phyloP scores from a whole-genome alignment of 2,329 filamentous ascomycete species.

The Davidsoniella australis region DNA sequence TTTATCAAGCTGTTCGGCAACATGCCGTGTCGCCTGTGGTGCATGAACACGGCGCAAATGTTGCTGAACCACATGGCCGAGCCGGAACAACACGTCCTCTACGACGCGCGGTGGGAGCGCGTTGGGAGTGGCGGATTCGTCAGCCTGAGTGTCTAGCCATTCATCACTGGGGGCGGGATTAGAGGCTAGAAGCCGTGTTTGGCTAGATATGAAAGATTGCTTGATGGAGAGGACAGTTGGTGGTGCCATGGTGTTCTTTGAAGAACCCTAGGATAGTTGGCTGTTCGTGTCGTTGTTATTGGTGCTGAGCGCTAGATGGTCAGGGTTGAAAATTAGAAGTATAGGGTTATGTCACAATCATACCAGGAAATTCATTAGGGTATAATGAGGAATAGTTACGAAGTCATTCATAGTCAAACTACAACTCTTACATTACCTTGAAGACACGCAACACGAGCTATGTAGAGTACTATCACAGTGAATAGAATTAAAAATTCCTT shows the following conservation, averaged over 20 bases:
- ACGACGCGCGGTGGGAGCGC: constrained; percentile 31
- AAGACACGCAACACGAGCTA: no score
- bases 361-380: background rate
- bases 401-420: no score
- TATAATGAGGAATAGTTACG: background rate
- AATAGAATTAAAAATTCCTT: no score
- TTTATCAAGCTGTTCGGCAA: constrained; percentile 55
- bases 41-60: constrained; percentile 50
- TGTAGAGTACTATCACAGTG: no score
- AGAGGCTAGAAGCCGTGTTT: constrained; percentile 46
- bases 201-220: constrained; percentile 42
- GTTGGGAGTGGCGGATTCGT: constrained; percentile 20
- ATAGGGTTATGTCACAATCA: background rate
- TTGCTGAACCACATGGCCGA: constrained; percentile 46
- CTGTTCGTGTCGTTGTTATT: background rate
- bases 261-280: no score
- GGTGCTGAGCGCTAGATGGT: background rate
- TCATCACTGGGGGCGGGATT: constrained; percentile 36
- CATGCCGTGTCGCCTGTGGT: constrained; percentile 49
- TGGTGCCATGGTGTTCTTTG: constrained; percentile 15
- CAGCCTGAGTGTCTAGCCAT: constrained; percentile 25
- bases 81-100: constrained; percentile 37
- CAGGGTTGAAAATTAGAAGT: background rate
- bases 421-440: no score
- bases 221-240: constrained; percentile 47